phyloP scores from a whole-genome alignment of 768 basidiomycete genomes.

The Kwoniella dejecticola region DNA sequence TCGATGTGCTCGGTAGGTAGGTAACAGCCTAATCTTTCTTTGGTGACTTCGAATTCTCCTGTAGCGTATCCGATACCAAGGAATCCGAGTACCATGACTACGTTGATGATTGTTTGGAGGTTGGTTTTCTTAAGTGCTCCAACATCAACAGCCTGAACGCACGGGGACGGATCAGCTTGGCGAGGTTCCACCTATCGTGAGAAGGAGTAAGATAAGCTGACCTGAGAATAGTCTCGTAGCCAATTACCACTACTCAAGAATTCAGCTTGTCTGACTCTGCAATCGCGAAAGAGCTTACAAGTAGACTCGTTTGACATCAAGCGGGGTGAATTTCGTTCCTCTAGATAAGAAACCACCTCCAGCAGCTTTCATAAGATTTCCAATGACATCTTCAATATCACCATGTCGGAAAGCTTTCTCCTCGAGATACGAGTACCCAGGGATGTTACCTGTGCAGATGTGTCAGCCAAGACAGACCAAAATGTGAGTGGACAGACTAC shows the following conservation, averaged over 20 bases:
- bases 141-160: constrained; percentile 75
- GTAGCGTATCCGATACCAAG: constrained; percentile 63
- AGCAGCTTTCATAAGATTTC: constrained; percentile 62
- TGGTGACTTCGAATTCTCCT: constrained; percentile 81
- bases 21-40: constrained; percentile 79
- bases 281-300: constrained; percentile 35
- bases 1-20: constrained; percentile 83
- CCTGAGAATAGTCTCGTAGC: constrained; percentile 77
- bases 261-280: not conserved
- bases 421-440: constrained; percentile 79
- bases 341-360: constrained; percentile 65
- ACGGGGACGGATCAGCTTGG: not conserved
- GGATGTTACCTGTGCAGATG: constrained; percentile 81
- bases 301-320: constrained; percentile 78
- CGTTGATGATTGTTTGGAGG: constrained; percentile 77
- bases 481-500: constrained; percentile 9
- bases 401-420: constrained; percentile 83
- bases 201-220: no score
- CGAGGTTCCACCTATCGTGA: no score
- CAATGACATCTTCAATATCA: constrained; percentile 73
- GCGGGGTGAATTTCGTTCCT: constrained; percentile 70
- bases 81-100: constrained; percentile 89
- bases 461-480: constrained; percentile 50
- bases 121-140: constrained; percentile 70
- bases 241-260: constrained; percentile 65